Percentiles rank a stretch among this genome's conserved stretches.
Conservation (phyloP, 2,329 filamentous ascomycete genomes). For the Stagonosporopsis rhizophila region DNA sequence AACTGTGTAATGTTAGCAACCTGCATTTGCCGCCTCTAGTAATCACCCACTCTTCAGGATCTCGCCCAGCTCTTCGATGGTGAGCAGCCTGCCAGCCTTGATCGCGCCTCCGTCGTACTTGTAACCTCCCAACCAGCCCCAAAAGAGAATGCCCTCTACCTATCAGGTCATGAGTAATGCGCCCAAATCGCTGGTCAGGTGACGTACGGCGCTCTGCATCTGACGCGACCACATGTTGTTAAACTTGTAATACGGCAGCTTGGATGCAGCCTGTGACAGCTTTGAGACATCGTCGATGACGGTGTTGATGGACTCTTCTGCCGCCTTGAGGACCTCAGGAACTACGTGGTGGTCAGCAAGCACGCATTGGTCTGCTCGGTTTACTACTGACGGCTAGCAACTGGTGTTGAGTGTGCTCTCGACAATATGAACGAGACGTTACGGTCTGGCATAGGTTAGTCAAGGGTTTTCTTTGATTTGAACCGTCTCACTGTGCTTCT, state of each 20-base stretch:
- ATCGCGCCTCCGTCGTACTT: constrained; percentile 58
- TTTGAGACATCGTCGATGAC: constrained; percentile 74
- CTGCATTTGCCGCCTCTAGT: not conserved
- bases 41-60: constrained; percentile 70
- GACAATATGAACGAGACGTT: constrained; percentile 84
- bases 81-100: constrained; percentile 72
- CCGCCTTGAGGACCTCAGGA: constrained; percentile 70
- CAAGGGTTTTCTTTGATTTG: not conserved
- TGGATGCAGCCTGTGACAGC: constrained; percentile 75
- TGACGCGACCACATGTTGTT: constrained; percentile 85
- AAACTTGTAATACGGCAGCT: constrained; percentile 98
- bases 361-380: not conserved
- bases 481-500: constrained; percentile 68
- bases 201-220: constrained; percentile 76
- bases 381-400: constrained; percentile 61
- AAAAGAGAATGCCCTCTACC: constrained; percentile 66
- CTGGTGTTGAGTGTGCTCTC: constrained; percentile 85
- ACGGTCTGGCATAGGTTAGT: constrained; percentile 61
- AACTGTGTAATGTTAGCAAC: constrained; percentile 60
- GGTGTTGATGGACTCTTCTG: constrained; percentile 72
- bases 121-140: constrained; percentile 82
- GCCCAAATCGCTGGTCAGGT: not conserved
- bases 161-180: constrained; percentile 36
- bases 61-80: constrained; percentile 84
- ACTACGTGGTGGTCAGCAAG: constrained; percentile 59